A percentile compares a stretch with the other conserved stretches of the same genome.
Evolutionary conservation across 805 yeast species (phyloP).

Genomic region (Ogataea methanolica): DNA sequence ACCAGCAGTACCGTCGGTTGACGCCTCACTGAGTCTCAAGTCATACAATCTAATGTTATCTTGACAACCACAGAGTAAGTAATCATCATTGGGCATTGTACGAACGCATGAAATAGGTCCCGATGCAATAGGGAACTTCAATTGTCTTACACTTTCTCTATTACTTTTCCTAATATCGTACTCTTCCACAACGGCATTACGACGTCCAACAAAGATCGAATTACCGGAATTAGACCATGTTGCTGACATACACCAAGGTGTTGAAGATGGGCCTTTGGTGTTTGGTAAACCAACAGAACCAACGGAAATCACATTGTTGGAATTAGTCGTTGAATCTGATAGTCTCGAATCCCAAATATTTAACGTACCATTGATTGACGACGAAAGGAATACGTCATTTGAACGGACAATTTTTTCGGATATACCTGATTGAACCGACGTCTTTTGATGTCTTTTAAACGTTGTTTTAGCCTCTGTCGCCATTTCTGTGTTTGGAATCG

Average conservation of each 20-base stretch:
- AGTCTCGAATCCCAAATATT: constrained; percentile 77
- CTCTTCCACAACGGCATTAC: constrained; percentile 85
- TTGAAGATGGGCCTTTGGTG: constrained; percentile 59
- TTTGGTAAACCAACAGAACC: constrained; percentile 38
- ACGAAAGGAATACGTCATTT: constrained; percentile 62
- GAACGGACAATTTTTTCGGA: constrained; percentile 22
- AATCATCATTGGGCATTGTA: constrained; percentile 76
- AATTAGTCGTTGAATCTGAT: constrained; percentile 2
- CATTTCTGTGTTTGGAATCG: not conserved
- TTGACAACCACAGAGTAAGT: constrained; percentile 79
- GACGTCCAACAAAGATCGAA: constrained; percentile 73
- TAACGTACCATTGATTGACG: constrained; percentile 78
- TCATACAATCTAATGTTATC: constrained; percentile 91
- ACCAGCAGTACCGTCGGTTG: not conserved
- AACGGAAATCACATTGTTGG: constrained; percentile 20
- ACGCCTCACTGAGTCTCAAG: constrained; percentile 35
- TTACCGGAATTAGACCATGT: constrained; percentile 88
- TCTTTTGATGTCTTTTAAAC: constrained; percentile 37
- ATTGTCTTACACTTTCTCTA: constrained; percentile 49
- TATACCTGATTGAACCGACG: constrained; percentile 31
- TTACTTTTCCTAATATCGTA: constrained; percentile 54
- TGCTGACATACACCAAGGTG: constrained; percentile 93
- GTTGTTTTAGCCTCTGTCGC: constrained; percentile 7
- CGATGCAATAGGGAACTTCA: constrained; percentile 78
- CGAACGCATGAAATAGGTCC: constrained; percentile 85